Evolutionary conservation across 352 stramenopile genomes (phyloP).

Genomic region (Phytophthora pini): DNA sequence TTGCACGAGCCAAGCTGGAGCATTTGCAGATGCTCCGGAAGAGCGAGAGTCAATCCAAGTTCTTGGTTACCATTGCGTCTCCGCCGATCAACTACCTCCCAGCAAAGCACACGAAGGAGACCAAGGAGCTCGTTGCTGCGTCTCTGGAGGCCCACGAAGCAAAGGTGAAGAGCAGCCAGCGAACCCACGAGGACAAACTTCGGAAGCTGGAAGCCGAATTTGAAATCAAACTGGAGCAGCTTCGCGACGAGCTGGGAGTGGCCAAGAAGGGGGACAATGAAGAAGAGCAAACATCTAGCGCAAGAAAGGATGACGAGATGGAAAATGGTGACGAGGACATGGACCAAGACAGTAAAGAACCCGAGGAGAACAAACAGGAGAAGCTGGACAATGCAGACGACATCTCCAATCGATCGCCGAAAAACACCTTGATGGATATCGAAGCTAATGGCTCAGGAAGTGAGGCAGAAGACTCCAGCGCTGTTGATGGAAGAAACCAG

Average conservation of each 20-base stretch:
- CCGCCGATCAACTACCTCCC: slow-evolving; percentile 80
- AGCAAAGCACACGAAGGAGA: slow-evolving; percentile 80
- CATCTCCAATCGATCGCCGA: background rate
- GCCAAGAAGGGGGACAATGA: slow-evolving; percentile 30
- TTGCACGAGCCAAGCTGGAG: slow-evolving; percentile 65
- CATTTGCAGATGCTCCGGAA: slow-evolving; percentile 58
- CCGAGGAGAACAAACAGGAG: slow-evolving; percentile 2
- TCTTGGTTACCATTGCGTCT: slow-evolving; percentile 71
- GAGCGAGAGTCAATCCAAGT: slow-evolving; percentile 56
- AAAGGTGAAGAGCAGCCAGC: slow-evolving; percentile 53
- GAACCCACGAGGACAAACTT: slow-evolving; percentile 54
- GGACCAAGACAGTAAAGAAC: slow-evolving; percentile 7
- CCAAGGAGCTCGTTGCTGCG: slow-evolving; percentile 69
- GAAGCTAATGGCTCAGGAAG: slow-evolving; percentile 27
- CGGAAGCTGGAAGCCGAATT: slow-evolving; percentile 62
- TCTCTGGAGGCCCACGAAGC: slow-evolving; percentile 74
- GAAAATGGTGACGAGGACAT: slow-evolving; percentile 29
- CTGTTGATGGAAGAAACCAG: slow-evolving; percentile 7
- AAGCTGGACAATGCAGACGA: slow-evolving; percentile 1
- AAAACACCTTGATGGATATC: slow-evolving; percentile 14
- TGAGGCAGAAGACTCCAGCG: slow-evolving; percentile 1
- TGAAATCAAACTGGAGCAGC: slow-evolving; percentile 50
- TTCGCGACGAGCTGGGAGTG: slow-evolving; percentile 52
- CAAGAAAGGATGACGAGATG: slow-evolving; percentile 28
- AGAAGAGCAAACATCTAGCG: slow-evolving; percentile 16